Percentiles rank a stretch among this genome's conserved stretches.
These are phyloP conservation scores for Cladosporium sp. DNA, from an alignment of 2,329 filamentous ascomycete genomes.

Conservation along the genomic window DNA sequence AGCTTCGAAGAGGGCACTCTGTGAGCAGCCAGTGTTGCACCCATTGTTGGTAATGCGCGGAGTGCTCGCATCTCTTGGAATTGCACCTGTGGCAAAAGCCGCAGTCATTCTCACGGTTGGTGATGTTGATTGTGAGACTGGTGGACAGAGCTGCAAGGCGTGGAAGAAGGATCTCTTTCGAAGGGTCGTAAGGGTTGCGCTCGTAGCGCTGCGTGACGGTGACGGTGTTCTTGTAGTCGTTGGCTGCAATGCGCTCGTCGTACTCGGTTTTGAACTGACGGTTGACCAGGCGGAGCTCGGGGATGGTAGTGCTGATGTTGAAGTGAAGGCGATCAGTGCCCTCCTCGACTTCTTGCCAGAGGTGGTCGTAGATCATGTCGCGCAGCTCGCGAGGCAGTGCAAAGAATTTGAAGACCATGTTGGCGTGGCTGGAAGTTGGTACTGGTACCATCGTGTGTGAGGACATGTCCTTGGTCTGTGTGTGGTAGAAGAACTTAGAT, in stretches of 20 bases:
- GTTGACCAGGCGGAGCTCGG: neutral
- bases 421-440: neutral
- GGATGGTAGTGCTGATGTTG: neutral
- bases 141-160: neutral
- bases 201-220: neutral
- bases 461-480: neutral
- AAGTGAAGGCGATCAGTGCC: neutral
- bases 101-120: neutral
- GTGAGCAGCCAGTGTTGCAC: neutral
- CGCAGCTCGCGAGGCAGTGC: slow-evolving; percentile 22
- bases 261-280: slow-evolving; percentile 3
- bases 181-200: neutral
- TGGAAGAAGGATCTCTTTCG: neutral
- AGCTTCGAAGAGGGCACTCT: neutral
- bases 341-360: neutral
- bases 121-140: neutral
- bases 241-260: neutral
- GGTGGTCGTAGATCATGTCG: slow-evolving; percentile 23
- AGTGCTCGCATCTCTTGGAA: neutral
- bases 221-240: neutral
- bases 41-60: neutral
- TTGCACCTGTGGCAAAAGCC: neutral
- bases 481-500: neutral
- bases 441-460: neutral
- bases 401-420: slow-evolving; percentile 15